Conservation (phyloP, 106 monocot genomes). For the Dendrobium nobile region DNA sequence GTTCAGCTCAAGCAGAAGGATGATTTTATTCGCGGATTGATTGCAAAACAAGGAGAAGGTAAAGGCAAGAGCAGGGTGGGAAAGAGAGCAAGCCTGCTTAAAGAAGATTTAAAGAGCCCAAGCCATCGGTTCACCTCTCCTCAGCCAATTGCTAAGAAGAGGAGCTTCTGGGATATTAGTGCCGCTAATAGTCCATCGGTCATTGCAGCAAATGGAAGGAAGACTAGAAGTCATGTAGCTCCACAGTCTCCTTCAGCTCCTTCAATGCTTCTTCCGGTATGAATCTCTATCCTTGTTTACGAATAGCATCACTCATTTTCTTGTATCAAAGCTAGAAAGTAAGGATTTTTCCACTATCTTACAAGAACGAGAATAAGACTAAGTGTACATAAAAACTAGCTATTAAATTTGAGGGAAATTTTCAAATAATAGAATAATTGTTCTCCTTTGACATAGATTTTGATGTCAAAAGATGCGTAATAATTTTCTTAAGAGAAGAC, state of each 20-base stretch:
- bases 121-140: constrained; percentile 60
- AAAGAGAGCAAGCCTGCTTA: constrained; percentile 4
- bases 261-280: constrained; percentile 90
- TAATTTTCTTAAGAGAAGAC: too few species aligned
- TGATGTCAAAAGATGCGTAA: too few species aligned
- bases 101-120: constrained; percentile 46
- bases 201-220: constrained; percentile 51
- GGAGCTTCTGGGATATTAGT: constrained; percentile 88
- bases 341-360: too few species aligned
- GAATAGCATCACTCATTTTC: neutral
- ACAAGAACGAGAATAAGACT: too few species aligned
- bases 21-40: constrained; percentile 46
- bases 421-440: too few species aligned
- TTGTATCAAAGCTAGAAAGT: neutral
- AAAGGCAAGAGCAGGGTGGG: constrained; percentile 10
- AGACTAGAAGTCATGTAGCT: constrained; percentile 65
- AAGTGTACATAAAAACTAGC: too few species aligned
- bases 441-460: too few species aligned
- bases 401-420: too few species aligned
- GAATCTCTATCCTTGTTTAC: neutral
- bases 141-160: constrained; percentile 51
- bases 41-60: constrained; percentile 8
- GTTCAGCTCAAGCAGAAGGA: constrained; percentile 65
- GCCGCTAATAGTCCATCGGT: constrained; percentile 63
- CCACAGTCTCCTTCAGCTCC: constrained; percentile 33